Base-by-base conservation (phyloP, 352 stramenopile species). In the Elongisporangium undulatum region DNA sequence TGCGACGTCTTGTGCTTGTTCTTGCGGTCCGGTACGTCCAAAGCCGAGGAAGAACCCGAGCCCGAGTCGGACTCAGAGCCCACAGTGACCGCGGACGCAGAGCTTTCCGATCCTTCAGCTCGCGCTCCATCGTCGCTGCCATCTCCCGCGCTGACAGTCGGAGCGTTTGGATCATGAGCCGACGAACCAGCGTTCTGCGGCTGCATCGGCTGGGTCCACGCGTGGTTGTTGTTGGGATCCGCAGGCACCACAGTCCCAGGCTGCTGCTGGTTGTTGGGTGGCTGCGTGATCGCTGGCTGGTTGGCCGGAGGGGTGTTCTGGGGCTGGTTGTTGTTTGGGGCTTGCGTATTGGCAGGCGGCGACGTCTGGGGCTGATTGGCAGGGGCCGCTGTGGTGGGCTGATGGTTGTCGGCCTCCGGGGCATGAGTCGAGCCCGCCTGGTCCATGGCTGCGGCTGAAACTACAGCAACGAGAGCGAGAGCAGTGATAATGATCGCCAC, bases 41-140 rank as follows among this genome's bases (percentile, higher is more conserved):
- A 63, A 48, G 67, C 67, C n/a, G 63, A 60, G 34, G 67, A 74
- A 49, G 67, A 71, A 39, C 67, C 67, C n/a, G 58, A 66, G 45
- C 56, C 61, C 12, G 60, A 66, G 49, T 56, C 53, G 2, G 61
- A 68, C 7, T 54, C 62, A 2, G 61, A 56, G 49, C 54, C 58
- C 1, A 58, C 64, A 21, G 61, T 58, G 13, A 52, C 58, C 23
- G 59, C 17, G 12, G 34, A 45, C 13, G 34, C 9, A 45, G 34
- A 45, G 34, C 34, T 12, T 17, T 45, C 34, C 13, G 34, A 45
- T 4, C 10, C 34, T 45, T 12, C 34, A 17, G 34, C 34, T 17
- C 34, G 16, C 10, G 34, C 34, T 45, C 34, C 34, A 17, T 45
- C 34, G 34, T 45, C 34, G 34, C 12, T 45, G 10, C 5, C 8